Percentiles rank a stretch among this genome's conserved stretches.
phyloP scores from a whole-genome alignment of 2,329 filamentous ascomycete genomes.

The Fulvia fulva region DNA sequence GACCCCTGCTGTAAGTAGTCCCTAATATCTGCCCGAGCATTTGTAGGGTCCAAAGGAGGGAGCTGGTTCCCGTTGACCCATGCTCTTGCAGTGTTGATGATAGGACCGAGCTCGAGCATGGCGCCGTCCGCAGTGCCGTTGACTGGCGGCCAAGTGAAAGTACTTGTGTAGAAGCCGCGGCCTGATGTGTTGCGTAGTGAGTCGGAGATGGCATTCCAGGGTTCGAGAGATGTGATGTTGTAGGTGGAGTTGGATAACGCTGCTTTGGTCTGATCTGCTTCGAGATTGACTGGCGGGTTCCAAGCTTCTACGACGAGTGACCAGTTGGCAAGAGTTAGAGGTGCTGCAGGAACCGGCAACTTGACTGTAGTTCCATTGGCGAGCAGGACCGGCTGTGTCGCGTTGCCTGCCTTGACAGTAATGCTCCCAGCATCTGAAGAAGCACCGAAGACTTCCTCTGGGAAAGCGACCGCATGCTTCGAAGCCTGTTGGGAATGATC shows the following conservation, averaged over 20 bases:
- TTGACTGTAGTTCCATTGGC: slow-evolving; percentile 21
- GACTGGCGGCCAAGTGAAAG: slow-evolving; percentile 27
- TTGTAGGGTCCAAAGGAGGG: slow-evolving; percentile 31
- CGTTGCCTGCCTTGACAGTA: slow-evolving; percentile 6
- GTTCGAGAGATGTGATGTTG: slow-evolving; percentile 28
- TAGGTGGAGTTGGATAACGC: slow-evolving; percentile 32
- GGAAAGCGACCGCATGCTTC: slow-evolving; percentile 5
- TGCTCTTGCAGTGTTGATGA: slow-evolving; percentile 30
- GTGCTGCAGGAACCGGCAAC: slow-evolving; percentile 4
- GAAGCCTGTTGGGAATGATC: slow-evolving; percentile 11
- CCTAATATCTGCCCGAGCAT: slow-evolving; percentile 26
- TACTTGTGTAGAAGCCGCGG: slow-evolving; percentile 35
- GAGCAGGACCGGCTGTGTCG: slow-evolving; percentile 8
- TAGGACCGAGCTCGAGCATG: slow-evolving; percentile 27
- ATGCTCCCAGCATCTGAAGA: neutral
- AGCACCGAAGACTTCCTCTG: slow-evolving; percentile 7
- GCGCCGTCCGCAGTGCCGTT: slow-evolving; percentile 21
- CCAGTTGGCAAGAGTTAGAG: slow-evolving; percentile 33
- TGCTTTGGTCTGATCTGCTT: slow-evolving; percentile 13
- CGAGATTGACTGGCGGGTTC: slow-evolving; percentile 35
- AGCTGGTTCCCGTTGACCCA: slow-evolving; percentile 31
- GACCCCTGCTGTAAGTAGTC: slow-evolving; percentile 22
- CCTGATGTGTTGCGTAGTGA: slow-evolving; percentile 33
- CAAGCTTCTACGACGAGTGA: slow-evolving; percentile 38
- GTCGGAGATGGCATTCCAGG: slow-evolving; percentile 35